A percentile compares a stretch with the other conserved stretches of the same genome.
Conservation (phyloP, 2,329 filamentous ascomycete species). For the Aspergillus viridinutans region DNA sequence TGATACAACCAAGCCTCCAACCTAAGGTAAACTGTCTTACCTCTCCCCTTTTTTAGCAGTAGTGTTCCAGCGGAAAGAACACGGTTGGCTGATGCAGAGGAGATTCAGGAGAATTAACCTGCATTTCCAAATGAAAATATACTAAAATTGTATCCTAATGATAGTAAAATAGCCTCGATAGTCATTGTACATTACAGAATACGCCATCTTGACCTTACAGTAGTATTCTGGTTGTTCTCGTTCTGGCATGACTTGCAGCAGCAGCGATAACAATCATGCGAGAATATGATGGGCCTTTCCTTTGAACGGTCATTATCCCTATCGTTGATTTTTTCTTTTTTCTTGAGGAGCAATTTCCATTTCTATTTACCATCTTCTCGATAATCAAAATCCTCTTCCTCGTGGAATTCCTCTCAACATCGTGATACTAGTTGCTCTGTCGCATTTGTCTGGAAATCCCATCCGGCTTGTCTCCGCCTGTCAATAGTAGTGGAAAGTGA, state of each 20-base stretch:
- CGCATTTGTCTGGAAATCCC: background rate
- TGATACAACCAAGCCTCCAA: background rate
- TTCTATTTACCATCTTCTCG: background rate
- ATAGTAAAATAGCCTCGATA: background rate
- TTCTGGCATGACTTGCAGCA: background rate
- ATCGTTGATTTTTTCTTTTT: background rate
- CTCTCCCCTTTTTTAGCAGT: constrained; percentile 8
- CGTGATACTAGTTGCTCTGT: background rate
- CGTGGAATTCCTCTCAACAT: background rate
- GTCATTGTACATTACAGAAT: background rate
- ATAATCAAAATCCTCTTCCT: background rate
- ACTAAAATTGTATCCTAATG: background rate
- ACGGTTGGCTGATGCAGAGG: constrained; percentile 8
- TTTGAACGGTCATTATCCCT: background rate
- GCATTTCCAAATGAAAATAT: constrained; percentile 5
- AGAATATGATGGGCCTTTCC: background rate
- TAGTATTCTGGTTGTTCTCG: background rate
- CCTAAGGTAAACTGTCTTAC: constrained; percentile 11
- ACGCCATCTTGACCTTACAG: background rate
- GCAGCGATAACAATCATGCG: background rate
- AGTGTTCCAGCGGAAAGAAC: background rate
- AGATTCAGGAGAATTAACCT: constrained; percentile 13
- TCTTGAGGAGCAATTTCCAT: background rate
- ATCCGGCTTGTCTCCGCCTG: background rate
- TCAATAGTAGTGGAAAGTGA: background rate